These are phyloP conservation scores for Rhododendron mucronatum DNA, from an alignment of 148 eudicot species.

Conservation along the genomic window DNA sequence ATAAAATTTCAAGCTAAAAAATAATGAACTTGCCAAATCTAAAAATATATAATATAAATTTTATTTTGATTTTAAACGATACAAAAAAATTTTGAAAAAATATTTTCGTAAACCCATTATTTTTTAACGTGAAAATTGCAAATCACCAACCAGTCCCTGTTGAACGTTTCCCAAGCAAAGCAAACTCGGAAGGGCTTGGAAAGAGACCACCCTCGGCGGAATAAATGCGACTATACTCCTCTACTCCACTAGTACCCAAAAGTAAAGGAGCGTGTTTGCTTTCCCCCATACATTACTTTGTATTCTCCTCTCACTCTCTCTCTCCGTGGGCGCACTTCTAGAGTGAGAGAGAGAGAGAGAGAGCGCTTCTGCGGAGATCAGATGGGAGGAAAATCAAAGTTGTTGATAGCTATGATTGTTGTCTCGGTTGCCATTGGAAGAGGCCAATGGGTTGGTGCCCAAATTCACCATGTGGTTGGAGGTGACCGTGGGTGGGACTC, in stretches of 20 bases:
- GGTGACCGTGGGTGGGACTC: slow-evolving; percentile 64
- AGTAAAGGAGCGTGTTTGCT: not conserved
- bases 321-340: not conserved
- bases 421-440: slow-evolving; percentile 18
- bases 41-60: too few species aligned
- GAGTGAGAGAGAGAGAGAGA: not conserved
- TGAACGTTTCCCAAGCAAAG: too few species aligned
- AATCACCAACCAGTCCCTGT: too few species aligned
- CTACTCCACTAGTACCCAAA: not conserved
- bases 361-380: not conserved
- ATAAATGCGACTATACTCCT: not conserved
- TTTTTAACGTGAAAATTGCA: too few species aligned
- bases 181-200: too few species aligned
- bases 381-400: slow-evolving; percentile 5
- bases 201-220: not conserved
- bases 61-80: too few species aligned
- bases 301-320: not conserved
- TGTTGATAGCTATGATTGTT: slow-evolving; percentile 6
- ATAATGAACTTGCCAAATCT: too few species aligned
- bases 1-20: too few species aligned
- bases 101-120: too few species aligned
- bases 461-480: slow-evolving; percentile 57
- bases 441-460: slow-evolving; percentile 25
- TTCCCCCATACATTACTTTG: not conserved
- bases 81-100: too few species aligned